Conservation (phyloP, 75 land plant genomes). For the Cupressus sempervirens region DNA sequence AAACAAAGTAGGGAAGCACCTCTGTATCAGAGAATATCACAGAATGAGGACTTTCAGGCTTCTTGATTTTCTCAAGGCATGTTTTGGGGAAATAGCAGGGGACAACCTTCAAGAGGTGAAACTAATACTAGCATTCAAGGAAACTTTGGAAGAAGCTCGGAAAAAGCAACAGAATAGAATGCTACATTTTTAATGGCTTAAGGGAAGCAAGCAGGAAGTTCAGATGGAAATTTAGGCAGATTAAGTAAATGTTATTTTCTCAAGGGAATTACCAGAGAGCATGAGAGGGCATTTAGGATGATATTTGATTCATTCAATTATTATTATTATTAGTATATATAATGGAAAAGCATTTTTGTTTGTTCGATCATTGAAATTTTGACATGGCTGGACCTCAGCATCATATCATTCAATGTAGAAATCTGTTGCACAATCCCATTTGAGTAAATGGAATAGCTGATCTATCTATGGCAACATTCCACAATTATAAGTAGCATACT, state of each 20-base stretch:
- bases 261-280: conserved; percentile 32
- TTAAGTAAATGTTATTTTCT: conserved; percentile 24
- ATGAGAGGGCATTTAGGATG: too few relatives aligned
- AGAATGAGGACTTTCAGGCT: too few relatives aligned
- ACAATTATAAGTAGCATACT: too few relatives aligned
- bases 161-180: conserved; percentile 2
- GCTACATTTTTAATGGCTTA: conserved; percentile 9
- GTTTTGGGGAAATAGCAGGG: neutral
- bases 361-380: too few relatives aligned
- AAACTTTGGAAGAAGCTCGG: conserved; percentile 7
- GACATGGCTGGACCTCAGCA: too few relatives aligned
- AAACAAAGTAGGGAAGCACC: conserved; percentile 39
- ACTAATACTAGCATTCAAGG: conserved; percentile 3
- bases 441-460: too few relatives aligned
- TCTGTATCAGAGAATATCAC: conserved; percentile 40
- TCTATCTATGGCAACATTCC: too few relatives aligned
- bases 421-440: too few relatives aligned
- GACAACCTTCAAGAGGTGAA: neutral
- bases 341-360: too few relatives aligned
- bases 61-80: conserved; percentile 27
- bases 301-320: too few relatives aligned
- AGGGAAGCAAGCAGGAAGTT: conserved; percentile 10
- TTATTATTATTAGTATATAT: too few relatives aligned
- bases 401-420: too few relatives aligned
- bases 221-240: conserved; percentile 20